These are phyloP conservation scores for Dendrostoma leiphaemia DNA, from an alignment of 2,329 filamentous ascomycete genomes.

Conservation along the genomic window DNA sequence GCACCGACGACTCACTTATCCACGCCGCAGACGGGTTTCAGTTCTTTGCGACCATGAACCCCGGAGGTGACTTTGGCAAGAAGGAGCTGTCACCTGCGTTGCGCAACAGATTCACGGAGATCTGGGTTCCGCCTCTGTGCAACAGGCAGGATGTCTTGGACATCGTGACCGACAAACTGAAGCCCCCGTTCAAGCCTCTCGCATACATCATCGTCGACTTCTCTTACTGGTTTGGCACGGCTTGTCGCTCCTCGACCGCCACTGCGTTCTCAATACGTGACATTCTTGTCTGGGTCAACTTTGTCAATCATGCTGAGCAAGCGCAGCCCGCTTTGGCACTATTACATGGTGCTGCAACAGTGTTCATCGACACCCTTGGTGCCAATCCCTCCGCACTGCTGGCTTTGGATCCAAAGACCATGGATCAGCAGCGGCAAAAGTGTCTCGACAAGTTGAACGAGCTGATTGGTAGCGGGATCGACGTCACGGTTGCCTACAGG, in stretches of 20 bases:
- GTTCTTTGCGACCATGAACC: conserved; percentile 98
- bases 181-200: conserved; percentile 50
- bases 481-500: conserved; percentile 66
- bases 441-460: conserved; percentile 73
- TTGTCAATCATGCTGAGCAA: conserved; percentile 69
- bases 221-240: conserved; percentile 86
- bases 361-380: conserved; percentile 92
- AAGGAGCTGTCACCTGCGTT: conserved; percentile 93
- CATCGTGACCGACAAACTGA: conserved; percentile 78
- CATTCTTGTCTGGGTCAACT: conserved; percentile 88
- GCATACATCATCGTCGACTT: conserved; percentile 77
- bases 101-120: conserved; percentile 95
- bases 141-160: conserved; percentile 82
- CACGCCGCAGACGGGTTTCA: conserved; percentile 79
- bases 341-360: conserved; percentile 88
- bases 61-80: conserved; percentile 97
- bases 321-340: conserved; percentile 45
- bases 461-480: conserved; percentile 58
- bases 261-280: conserved; percentile 88
- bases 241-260: conserved; percentile 71
- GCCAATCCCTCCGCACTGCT: conserved; percentile 91
- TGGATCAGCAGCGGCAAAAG: conserved; percentile 67
- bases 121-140: conserved; percentile 91
- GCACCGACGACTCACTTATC: conserved; percentile 77
- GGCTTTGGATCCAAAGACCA: conserved; percentile 65